A percentile compares a stretch with the other conserved stretches of the same genome.
These are phyloP conservation scores for Lunularia cruciata DNA, from an alignment of 225 moss, liverwort and hornwort genomes.

Conservation along the genomic window DNA sequence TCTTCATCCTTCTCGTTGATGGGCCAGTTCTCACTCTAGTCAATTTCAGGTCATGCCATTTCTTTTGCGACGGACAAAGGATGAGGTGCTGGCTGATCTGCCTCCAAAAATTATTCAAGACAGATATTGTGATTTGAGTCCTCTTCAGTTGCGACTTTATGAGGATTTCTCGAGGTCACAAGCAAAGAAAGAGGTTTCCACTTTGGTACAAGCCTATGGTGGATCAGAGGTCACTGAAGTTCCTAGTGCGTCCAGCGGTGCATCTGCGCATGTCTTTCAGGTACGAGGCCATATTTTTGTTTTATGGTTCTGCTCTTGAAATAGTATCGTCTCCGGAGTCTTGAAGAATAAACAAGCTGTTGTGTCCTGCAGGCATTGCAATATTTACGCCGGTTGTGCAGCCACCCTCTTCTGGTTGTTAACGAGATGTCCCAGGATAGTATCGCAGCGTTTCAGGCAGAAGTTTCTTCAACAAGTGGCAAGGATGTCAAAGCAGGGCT, in stretches of 20 bases:
- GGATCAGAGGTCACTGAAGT: slow-evolving; percentile 54
- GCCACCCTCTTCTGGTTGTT: slow-evolving; percentile 83
- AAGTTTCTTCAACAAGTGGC: slow-evolving; percentile 34
- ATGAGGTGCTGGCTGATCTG: slow-evolving; percentile 90
- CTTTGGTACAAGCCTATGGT: slow-evolving; percentile 65
- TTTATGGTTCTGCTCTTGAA: not conserved
- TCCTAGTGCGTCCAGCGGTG: slow-evolving; percentile 40
- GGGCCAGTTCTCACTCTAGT: not conserved
- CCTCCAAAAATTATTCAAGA: slow-evolving; percentile 95
- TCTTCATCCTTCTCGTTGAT: not conserved
- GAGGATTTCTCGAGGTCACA: slow-evolving; percentile 91
- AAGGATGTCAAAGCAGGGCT: slow-evolving; percentile 62
- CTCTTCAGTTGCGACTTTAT: slow-evolving; percentile 80
- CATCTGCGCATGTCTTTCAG: slow-evolving; percentile 92
- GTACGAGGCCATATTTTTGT: slow-evolving; percentile 29
- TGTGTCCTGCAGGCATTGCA: slow-evolving; percentile 66
- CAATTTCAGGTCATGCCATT: slow-evolving; percentile 82
- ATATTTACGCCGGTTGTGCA: slow-evolving; percentile 83
- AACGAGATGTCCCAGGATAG: slow-evolving; percentile 51
- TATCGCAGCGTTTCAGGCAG: slow-evolving; percentile 54
- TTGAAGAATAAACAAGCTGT: not conserved
- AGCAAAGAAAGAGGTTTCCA: slow-evolving; percentile 77
- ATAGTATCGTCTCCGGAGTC: not conserved
- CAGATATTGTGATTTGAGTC: slow-evolving; percentile 90
- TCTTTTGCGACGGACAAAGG: slow-evolving; percentile 81